Evolutionary conservation across 805 yeast species (phyloP).

Genomic region (Yamadazyma olivae): DNA sequence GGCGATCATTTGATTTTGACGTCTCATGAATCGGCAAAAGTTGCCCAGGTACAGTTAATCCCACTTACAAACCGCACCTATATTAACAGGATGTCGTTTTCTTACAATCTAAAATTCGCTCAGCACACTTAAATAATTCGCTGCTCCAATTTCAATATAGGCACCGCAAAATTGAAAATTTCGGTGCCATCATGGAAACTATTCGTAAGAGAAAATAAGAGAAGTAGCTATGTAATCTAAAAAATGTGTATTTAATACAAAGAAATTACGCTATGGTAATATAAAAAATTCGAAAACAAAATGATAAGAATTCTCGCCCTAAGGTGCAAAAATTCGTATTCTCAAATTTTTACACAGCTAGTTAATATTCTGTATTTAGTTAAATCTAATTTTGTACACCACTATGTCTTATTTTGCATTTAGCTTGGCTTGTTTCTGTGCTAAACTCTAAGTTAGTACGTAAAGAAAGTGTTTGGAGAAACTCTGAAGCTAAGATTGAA

Average conservation of each 20-base stretch:
- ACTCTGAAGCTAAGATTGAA: slow-evolving; percentile 7
- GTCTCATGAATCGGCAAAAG: no score
- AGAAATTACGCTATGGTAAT: slow-evolving; percentile 5
- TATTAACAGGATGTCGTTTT: slow-evolving; percentile 5
- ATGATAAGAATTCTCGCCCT: slow-evolving; percentile 1
- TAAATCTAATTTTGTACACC: neutral
- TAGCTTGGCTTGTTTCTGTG: slow-evolving; percentile 4
- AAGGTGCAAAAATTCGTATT: neutral
- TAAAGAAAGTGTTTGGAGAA: slow-evolving; percentile 9
- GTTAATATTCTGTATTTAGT: neutral
- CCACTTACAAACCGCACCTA: slow-evolving; percentile 5
- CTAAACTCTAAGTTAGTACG: slow-evolving; percentile 3
- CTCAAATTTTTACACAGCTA: neutral
- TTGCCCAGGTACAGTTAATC: slow-evolving; percentile 3
- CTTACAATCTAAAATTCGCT: slow-evolving; percentile 6
- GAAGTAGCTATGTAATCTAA: slow-evolving; percentile 4
- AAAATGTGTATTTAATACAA: slow-evolving; percentile 4
- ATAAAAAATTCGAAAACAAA: slow-evolving; percentile 5
- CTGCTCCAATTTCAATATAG: slow-evolving; percentile 4
- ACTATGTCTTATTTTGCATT: neutral
- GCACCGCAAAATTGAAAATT: slow-evolving; percentile 6
- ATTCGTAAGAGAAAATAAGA: slow-evolving; percentile 5
- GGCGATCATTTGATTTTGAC: no score
- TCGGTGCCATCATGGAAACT: slow-evolving; percentile 4
- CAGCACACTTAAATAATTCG: slow-evolving; percentile 7